Conservation (phyloP, 2,329 filamentous ascomycete genomes). For the Penicillium palitans region DNA sequence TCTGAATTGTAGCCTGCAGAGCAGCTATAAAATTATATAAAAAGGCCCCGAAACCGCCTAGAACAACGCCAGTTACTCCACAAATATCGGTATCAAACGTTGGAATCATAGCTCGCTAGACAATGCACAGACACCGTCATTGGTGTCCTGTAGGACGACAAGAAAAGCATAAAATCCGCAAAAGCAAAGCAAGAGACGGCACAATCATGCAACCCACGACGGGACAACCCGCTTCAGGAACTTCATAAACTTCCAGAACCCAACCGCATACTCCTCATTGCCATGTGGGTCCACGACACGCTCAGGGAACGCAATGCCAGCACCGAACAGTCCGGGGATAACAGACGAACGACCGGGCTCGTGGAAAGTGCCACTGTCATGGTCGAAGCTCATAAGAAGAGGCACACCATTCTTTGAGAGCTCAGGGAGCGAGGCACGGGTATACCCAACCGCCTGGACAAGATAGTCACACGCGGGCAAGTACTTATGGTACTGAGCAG, state of each 20-base stretch:
- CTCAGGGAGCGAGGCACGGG: slow-evolving; percentile 51
- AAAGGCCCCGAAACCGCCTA: neutral
- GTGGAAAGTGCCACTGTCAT: slow-evolving; percentile 49
- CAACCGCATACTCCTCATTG: slow-evolving; percentile 63
- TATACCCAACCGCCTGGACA: slow-evolving; percentile 62
- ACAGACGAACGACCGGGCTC: slow-evolving; percentile 42
- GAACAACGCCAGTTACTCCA: slow-evolving; percentile 4
- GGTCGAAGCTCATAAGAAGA: slow-evolving; percentile 33
- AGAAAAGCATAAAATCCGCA: neutral
- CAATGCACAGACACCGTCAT: neutral
- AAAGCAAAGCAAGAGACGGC: neutral
- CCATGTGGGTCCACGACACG: slow-evolving; percentile 60
- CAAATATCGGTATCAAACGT: slow-evolving; percentile 2
- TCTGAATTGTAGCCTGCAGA: neutral
- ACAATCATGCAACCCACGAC: slow-evolving; percentile 43
- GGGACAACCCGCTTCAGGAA: slow-evolving; percentile 58
- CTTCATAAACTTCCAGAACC: slow-evolving; percentile 67
- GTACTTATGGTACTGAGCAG: slow-evolving; percentile 47
- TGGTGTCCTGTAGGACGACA: neutral
- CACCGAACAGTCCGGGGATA: slow-evolving; percentile 58
- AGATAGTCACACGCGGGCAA: slow-evolving; percentile 55
- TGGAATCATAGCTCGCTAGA: slow-evolving; percentile 4
- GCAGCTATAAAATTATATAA: neutral
- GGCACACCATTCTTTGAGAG: slow-evolving; percentile 41
- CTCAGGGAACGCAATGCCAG: slow-evolving; percentile 65